These are phyloP conservation scores for Panicum virgatum DNA, from an alignment of 202 grass and related monocot genomes.

Conservation along the genomic window DNA sequence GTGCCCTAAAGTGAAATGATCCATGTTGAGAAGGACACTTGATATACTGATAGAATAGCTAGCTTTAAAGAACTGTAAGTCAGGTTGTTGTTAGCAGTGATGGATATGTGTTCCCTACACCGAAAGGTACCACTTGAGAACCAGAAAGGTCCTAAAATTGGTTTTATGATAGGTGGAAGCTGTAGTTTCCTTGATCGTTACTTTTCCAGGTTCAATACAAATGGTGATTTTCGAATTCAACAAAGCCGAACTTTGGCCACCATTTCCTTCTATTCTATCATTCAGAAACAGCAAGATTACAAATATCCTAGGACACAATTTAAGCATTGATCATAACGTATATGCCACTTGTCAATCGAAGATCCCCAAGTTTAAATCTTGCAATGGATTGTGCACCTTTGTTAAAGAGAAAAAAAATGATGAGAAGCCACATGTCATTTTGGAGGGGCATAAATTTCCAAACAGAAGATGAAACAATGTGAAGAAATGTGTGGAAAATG, in stretches of 20 bases:
- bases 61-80: neutral
- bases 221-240: neutral
- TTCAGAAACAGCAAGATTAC: neutral
- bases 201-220: neutral
- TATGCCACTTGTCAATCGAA: neutral
- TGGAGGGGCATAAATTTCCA: neutral
- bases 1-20: neutral
- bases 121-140: no score
- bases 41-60: neutral
- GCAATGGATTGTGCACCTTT: neutral
- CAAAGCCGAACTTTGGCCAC: neutral
- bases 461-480: neutral
- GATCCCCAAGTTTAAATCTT: neutral
- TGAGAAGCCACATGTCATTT: neutral
- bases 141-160: no score
- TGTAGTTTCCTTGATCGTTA: neutral
- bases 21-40: neutral
- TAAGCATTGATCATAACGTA: neutral
- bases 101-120: neutral
- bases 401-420: no score
- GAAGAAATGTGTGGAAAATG: neutral
- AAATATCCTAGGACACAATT: neutral
- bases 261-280: neutral
- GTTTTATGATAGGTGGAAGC: neutral
- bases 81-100: neutral